A percentile compares a stretch with the other conserved stretches of the same genome.
Conservation (phyloP, 192 early-diverging fungal genomes). For the Rhizoclosmatium sp. region DNA sequence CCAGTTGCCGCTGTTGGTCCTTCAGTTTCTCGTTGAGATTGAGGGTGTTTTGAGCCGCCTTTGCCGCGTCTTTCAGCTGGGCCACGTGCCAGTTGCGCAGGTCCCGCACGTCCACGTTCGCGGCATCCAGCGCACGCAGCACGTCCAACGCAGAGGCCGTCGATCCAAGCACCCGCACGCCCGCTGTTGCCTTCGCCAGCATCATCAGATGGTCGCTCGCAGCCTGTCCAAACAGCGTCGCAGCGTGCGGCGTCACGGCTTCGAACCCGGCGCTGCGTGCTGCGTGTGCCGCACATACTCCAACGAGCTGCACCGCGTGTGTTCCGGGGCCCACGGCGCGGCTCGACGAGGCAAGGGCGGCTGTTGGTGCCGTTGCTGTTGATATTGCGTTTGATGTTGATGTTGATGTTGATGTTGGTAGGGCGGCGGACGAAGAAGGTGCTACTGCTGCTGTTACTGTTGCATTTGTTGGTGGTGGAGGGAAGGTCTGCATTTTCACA, state of each 20-base stretch:
- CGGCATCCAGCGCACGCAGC: background rate
- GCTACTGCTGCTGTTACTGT: background rate
- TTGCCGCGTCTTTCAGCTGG: background rate
- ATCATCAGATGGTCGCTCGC: background rate
- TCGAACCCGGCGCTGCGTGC: constrained; percentile 14
- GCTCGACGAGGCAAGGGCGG: background rate
- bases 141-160: background rate
- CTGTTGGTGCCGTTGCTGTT: background rate
- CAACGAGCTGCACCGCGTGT: background rate
- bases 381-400: background rate
- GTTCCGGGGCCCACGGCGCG: background rate
- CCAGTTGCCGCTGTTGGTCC: background rate
- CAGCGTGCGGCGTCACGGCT: background rate
- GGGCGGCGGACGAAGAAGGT: background rate
- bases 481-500: too few relatives aligned
- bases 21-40: background rate
- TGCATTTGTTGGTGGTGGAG: background rate
- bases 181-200: background rate
- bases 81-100: background rate
- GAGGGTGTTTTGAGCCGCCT: background rate
- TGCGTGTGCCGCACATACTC: background rate
- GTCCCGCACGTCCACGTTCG: background rate
- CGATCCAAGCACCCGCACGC: background rate
- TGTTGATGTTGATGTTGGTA: background rate
- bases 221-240: background rate